Base-by-base conservation (phyloP, 306 rosid species). In the Ceratonia siliqua region DNA sequence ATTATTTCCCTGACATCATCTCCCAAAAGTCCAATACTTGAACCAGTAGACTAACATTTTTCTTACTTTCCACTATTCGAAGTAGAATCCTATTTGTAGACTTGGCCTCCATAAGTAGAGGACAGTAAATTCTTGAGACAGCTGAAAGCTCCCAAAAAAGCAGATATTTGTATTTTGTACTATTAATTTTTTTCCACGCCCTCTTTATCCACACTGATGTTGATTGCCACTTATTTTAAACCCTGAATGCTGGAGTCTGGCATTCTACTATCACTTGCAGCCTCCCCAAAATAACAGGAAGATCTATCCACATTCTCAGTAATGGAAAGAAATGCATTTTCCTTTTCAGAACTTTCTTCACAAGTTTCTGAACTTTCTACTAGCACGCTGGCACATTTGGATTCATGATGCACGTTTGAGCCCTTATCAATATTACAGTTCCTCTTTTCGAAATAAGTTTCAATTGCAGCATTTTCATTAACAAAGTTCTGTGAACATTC, bases 301-400 rank as follows among this genome's bases (percentile, higher is more conserved):
- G 39, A 42, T 63, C 68, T 17, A 54, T 42, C 36, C 3, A 24
- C 39, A 14, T 52, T 70, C 30, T 66, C 28, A 9, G 5, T 17
- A 14, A 10, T 9, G 59, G 59, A 30, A 30, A 30, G 42, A n/a
- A 0, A 5, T 5, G 22, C 59, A 59, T 48, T 41, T 24, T 66
- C 41, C 17, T 27, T 68, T 17, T 30, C 59, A 57, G n/a, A 70
- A 10, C 75, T 22, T 53, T 32, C 46, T 33, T 58, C 1, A 30
- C 30, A 27, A 5, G 61, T 62, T 66, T 57, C 68, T 49, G 67
- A 74, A 69, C 71, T 73, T 56, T 21, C 52, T 18, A 57, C 68
- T 72, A 30, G 54, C 11, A 33, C 18, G 20, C 15, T 30, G 59
- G 22, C 49, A 28, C 10, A 32, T 14, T 38, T 11, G 68, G 36